phyloP scores from a whole-genome alignment of 2,329 filamentous ascomycete species.

The Bipolaris bicolor region DNA sequence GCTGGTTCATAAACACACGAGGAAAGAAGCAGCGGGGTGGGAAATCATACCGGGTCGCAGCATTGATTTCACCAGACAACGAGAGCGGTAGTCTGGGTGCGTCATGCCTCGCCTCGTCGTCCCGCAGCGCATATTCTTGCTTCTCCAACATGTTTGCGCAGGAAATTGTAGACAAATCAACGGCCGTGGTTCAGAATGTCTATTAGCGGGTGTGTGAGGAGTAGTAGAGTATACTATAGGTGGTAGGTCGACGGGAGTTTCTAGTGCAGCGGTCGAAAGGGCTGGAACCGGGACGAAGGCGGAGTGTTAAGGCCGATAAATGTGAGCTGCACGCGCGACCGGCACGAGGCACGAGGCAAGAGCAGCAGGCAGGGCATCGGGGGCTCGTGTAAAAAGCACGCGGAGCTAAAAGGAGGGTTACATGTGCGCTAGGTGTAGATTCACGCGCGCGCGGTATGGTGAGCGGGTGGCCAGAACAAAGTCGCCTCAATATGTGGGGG shows the following conservation, averaged over 20 bases:
- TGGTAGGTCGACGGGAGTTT: background rate
- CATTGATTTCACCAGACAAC: slow-evolving; percentile 52
- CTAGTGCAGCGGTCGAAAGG: slow-evolving; percentile 6
- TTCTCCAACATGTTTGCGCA: slow-evolving; percentile 18
- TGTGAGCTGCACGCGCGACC: slow-evolving; percentile 14
- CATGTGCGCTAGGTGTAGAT: background rate
- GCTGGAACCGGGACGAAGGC: slow-evolving; percentile 4
- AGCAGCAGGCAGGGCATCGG: slow-evolving; percentile 11
- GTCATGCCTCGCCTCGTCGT: slow-evolving; percentile 6
- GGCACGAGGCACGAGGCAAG: slow-evolving; percentile 13
- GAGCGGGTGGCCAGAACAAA: background rate
- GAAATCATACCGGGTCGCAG: slow-evolving; percentile 45
- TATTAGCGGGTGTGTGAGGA: background rate
- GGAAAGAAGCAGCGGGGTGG: background rate
- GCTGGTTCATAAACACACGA: background rate
- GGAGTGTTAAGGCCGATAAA: slow-evolving; percentile 7
- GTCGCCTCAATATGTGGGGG: slow-evolving; percentile 7
- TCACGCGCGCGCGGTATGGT: background rate
- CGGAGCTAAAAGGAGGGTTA: slow-evolving; percentile 1
- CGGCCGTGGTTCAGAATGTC: background rate
- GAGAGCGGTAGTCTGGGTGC: slow-evolving; percentile 23
- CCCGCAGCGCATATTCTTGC: slow-evolving; percentile 7
- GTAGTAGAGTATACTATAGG: background rate
- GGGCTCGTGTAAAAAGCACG: slow-evolving; percentile 17
- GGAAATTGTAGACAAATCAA: no score